Evolutionary conservation across 441 rosid species (phyloP).

Genomic region (Pelargonium fulgidum): DNA sequence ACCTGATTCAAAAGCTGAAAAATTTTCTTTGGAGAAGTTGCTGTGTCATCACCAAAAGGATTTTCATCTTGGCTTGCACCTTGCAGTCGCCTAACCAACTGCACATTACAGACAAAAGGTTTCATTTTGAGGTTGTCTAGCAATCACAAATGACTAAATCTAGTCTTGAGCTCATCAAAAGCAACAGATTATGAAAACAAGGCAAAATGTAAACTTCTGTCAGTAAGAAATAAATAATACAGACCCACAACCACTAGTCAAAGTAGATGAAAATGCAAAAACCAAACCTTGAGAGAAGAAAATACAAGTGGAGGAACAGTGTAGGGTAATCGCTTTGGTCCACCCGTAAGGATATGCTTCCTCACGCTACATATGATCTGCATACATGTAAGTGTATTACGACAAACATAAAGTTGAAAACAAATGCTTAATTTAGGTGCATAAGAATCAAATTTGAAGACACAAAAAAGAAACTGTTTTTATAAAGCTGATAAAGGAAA

Average conservation of each 20-base stretch:
- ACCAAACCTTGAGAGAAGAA: constrained; percentile 78
- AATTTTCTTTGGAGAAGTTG: constrained; percentile 66
- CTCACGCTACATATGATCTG: constrained; percentile 67
- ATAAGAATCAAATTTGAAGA: constrained; percentile 1
- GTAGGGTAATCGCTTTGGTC: constrained; percentile 73
- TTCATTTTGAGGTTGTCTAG: background rate
- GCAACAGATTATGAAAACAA: no score
- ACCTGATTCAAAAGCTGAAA: constrained; percentile 92
- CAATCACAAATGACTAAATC: no score
- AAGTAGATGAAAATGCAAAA: constrained; percentile 16
- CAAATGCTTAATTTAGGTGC: background rate
- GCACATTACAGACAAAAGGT: constrained; percentile 20
- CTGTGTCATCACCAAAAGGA: constrained; percentile 84
- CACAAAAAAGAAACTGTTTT: background rate
- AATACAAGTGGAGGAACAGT: constrained; percentile 85
- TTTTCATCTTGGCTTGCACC: constrained; percentile 67
- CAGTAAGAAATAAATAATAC: constrained; percentile 4
- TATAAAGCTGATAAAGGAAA: background rate
- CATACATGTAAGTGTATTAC: constrained; percentile 18
- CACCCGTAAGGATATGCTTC: constrained; percentile 80
- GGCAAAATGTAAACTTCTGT: constrained; percentile 8
- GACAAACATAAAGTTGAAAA: constrained; percentile 4
- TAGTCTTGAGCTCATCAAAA: no score
- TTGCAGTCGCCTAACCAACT: constrained; percentile 72
- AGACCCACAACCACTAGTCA: background rate